Base-by-base conservation (phyloP, 305 asterid genomes). In the Euphrasia arctica region DNA sequence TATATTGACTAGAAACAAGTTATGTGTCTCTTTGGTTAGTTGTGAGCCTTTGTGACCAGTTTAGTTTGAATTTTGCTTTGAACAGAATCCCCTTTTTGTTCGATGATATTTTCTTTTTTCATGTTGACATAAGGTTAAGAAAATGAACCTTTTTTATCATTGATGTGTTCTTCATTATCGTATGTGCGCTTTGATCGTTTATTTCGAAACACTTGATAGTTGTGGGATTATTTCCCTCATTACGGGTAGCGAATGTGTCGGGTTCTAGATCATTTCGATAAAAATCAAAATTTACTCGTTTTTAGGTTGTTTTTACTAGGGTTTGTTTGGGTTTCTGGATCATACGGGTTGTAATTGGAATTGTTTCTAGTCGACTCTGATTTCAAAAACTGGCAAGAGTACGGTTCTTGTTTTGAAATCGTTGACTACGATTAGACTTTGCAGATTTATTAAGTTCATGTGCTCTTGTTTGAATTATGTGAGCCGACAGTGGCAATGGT, bases 1-100 rank as follows among this genome's bases (percentile, higher is more conserved):
- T 42, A 66, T 49, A 71, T 76, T 27, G 49, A 69, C 75, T 81
- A 39, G 76, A 81, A 71, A 65, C 32, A 29, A 43, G 67, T 56
- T 47, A 11, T 47, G 48, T 14, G 25, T 49, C 29, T 57, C 58
- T 52, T 51, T 71, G 65, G 77, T 65, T 75, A 64, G 73, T 67
- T 49, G 42, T 39, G 43, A 39, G 43, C 43, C 10, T 39, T 39
- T 39, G 43, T 39, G 68, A 25, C 64, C 47, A 58, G 56, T 66
- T 76, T 62, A 70, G 70, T 64, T 12, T 62, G 65, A 68, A 52
- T 15, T 68, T 67, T 52, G 54, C 49, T 57, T 15, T 4, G 28
- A 58, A 50, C 65, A 0, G 55, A 4, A 18, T 12, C 48, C 56
- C 50, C 29, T 11, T 47, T 25, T 39, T 41, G 29, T 65, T 63